Conservation (phyloP, 495 filamentous ascomycete genomes). For the Aspergillus incahuasiensis region DNA sequence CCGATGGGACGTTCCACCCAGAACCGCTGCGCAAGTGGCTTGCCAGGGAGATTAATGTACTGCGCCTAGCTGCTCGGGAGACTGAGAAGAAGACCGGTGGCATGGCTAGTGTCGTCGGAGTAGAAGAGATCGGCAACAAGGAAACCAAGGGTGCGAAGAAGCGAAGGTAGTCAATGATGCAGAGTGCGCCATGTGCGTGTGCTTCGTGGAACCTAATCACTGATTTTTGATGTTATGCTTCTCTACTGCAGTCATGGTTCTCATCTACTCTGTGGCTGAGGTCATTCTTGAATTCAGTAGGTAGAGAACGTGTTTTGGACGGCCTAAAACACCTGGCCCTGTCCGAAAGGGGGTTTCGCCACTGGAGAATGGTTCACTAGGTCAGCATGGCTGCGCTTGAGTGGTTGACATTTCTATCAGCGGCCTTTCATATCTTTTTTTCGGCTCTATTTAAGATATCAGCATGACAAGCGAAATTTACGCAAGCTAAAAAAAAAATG, state of each 20-base stretch:
- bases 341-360: too few relatives aligned
- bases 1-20: constrained; percentile 72
- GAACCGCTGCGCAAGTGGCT: constrained; percentile 82
- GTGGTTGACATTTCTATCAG: neutral
- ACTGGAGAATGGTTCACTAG: neutral
- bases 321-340: too few relatives aligned
- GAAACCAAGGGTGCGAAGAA: constrained; percentile 8
- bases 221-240: neutral
- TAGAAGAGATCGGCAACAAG: constrained; percentile 6
- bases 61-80: constrained; percentile 63
- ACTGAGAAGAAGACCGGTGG: constrained; percentile 42
- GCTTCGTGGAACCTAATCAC: neutral
- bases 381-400: neutral
- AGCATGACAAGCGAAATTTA: neutral
- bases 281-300: too few relatives aligned
- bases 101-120: constrained; percentile 15
- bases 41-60: constrained; percentile 59
- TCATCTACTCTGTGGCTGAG: neutral
- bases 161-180: constrained; percentile 5
- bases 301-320: too few relatives aligned
- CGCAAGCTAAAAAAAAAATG: neutral
- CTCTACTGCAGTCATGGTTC: neutral
- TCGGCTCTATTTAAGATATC: constrained; percentile 7
- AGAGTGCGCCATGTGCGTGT: neutral
- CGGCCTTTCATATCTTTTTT: neutral